Evolutionary conservation across 306 rosid genomes (phyloP).

Genomic region (Vachellia collinsii): DNA sequence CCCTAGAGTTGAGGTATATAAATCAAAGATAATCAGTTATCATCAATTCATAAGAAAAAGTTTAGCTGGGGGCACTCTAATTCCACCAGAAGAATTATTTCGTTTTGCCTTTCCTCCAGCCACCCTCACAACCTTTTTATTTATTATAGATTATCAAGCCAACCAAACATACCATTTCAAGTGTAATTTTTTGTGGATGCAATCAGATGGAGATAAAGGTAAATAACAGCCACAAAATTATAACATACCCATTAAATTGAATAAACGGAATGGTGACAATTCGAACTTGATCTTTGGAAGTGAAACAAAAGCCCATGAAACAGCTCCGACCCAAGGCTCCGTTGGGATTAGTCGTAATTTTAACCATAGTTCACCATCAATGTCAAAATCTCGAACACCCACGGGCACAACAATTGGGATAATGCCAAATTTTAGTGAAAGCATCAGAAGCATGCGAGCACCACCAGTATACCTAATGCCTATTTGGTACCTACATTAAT

Average conservation of each 20-base stretch:
- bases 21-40: background rate
- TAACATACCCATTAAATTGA: slow-evolving; percentile 92
- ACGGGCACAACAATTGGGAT: slow-evolving; percentile 89
- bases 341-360: slow-evolving; percentile 85
- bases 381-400: slow-evolving; percentile 94
- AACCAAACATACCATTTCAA: background rate
- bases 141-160: slow-evolving; percentile 13
- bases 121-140: slow-evolving; percentile 13
- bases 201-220: slow-evolving; percentile 18
- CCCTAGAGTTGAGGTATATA: background rate
- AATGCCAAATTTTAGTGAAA: slow-evolving; percentile 86
- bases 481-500: slow-evolving; percentile 81
- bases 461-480: slow-evolving; percentile 98
- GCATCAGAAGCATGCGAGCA: slow-evolving; percentile 93
- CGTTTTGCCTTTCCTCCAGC: background rate
- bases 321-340: slow-evolving; percentile 98
- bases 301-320: slow-evolving; percentile 95
- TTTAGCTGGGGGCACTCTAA: background rate
- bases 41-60: slow-evolving; percentile 4
- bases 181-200: slow-evolving; percentile 12
- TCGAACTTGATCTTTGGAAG: slow-evolving; percentile 98
- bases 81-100: background rate
- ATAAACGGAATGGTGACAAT: slow-evolving; percentile 90
- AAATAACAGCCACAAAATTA: background rate
- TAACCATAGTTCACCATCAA: slow-evolving; percentile 99